Percentiles rank a stretch among this genome's conserved stretches.
Evolutionary conservation across 2,329 filamentous ascomycete genomes (phyloP).

Genomic region (Claviceps cyperi): DNA sequence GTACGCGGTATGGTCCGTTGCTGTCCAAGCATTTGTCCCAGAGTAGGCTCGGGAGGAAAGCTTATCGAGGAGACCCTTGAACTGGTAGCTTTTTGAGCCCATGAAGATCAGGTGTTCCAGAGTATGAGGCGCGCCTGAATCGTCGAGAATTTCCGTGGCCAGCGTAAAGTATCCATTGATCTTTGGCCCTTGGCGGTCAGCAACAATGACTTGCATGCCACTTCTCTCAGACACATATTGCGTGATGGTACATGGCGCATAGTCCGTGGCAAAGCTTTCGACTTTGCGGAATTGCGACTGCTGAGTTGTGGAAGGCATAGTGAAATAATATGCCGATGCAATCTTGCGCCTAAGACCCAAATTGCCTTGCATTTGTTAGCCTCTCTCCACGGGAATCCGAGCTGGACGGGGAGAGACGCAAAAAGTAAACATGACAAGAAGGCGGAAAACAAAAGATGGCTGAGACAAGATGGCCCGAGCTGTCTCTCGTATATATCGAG

Average conservation of each 20-base stretch:
- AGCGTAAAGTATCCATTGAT: slow-evolving; percentile 88
- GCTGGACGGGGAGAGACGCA: not conserved
- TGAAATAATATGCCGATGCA: not conserved
- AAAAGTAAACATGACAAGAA: not conserved
- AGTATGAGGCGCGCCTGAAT: slow-evolving; percentile 82
- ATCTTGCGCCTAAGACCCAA: not conserved
- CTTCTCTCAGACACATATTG: slow-evolving; percentile 94
- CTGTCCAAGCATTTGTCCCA: slow-evolving; percentile 91
- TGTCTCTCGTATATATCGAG: not conserved
- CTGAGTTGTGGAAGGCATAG: slow-evolving; percentile 2
- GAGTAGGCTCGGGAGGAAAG: slow-evolving; percentile 88
- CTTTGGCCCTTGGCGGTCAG: slow-evolving; percentile 88
- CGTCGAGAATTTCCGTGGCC: slow-evolving; percentile 93
- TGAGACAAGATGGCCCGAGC: not conserved
- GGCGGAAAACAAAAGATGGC: not conserved
- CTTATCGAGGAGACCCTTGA: slow-evolving; percentile 91
- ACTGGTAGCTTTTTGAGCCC: slow-evolving; percentile 85
- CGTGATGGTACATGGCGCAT: slow-evolving; percentile 74
- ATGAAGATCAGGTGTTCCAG: slow-evolving; percentile 75
- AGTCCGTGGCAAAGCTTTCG: slow-evolving; percentile 77
- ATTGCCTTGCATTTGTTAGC: not conserved
- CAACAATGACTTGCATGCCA: slow-evolving; percentile 86
- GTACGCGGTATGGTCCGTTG: slow-evolving; percentile 91
- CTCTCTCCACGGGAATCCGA: not conserved
- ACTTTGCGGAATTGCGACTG: slow-evolving; percentile 58